These are phyloP conservation scores for Sporisorium sorghi DNA, from an alignment of 1,284 basidiomycete species.

Conservation along the genomic window DNA sequence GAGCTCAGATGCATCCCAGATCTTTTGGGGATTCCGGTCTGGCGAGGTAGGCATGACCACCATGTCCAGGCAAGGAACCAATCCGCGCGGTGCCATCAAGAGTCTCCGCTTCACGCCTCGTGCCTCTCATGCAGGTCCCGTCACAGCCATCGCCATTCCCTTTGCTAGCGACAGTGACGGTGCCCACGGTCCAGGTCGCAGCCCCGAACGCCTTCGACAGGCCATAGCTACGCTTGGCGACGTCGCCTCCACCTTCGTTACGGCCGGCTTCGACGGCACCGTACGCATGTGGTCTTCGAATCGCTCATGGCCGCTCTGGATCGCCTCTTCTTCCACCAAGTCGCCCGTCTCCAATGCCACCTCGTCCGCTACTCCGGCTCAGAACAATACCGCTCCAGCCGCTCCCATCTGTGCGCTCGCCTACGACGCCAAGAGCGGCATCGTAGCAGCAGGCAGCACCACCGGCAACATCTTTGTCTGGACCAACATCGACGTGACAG, in stretches of 20 bases:
- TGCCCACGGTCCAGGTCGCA: conserved; percentile 57
- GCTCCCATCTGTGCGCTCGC: conserved; percentile 55
- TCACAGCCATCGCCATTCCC: conserved; percentile 57
- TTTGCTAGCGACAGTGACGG: conserved; percentile 57
- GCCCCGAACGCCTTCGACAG: conserved; percentile 56
- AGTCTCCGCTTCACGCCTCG: conserved; percentile 53
- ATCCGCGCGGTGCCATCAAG: conserved; percentile 58
- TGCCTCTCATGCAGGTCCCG: conserved; percentile 49
- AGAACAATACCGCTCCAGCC: conserved; percentile 22
- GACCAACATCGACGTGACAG: conserved; percentile 49
- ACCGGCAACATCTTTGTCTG: conserved; percentile 61
- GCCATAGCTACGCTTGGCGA: conserved; percentile 58
- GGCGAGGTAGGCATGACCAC: conserved; percentile 79
- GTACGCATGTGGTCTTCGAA: conserved; percentile 62
- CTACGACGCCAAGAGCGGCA: conserved; percentile 55
- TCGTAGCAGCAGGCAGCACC: conserved; percentile 57
- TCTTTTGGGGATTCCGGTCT: conserved; percentile 80
- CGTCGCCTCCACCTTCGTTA: conserved; percentile 59
- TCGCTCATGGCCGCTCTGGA: conserved; percentile 57
- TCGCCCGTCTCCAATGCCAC: conserved; percentile 27
- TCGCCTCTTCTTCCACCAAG: conserved; percentile 28
- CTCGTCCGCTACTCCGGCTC: conserved; percentile 15
- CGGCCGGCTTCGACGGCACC: conserved; percentile 63
- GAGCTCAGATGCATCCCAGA: conserved; percentile 77
- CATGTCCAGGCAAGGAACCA: conserved; percentile 61